Conservation (phyloP, 768 basidiomycete genomes). For the Gloeopeniophorella convolvens region DNA sequence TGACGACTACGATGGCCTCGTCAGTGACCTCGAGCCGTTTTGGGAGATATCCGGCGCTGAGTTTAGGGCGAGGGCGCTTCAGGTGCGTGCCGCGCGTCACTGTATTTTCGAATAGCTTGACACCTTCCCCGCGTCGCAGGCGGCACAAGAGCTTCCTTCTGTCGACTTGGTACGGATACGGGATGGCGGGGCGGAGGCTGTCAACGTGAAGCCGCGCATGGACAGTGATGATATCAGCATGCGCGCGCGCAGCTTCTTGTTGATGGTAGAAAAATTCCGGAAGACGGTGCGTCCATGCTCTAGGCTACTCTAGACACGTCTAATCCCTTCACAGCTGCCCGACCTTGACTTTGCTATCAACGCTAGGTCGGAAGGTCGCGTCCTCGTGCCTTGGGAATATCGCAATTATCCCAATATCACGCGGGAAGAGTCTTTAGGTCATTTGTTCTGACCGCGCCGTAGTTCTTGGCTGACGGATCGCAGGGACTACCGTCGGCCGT, state of each 20-base stretch:
- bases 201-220: conserved; percentile 51
- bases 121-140: neutral
- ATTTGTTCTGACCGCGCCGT: conserved; percentile 7
- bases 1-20: conserved; percentile 86
- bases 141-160: conserved; percentile 75
- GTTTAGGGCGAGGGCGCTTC: conserved; percentile 51
- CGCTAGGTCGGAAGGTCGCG: conserved; percentile 86
- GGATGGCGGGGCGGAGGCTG: conserved; percentile 51
- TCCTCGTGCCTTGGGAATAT: conserved; percentile 91
- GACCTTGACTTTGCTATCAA: conserved; percentile 96
- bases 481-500: conserved; percentile 41
- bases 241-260: conserved; percentile 68
- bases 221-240: conserved; percentile 66
- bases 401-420: conserved; percentile 68
- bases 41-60: conserved; percentile 70
- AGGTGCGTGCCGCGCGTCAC: conserved; percentile 36
- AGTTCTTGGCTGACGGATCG: neutral
- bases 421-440: conserved; percentile 30
- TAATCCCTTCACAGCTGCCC: conserved; percentile 52
- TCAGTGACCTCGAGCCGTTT: conserved; percentile 79
- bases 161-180: conserved; percentile 82
- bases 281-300: conserved; percentile 39
- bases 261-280: conserved; percentile 69
- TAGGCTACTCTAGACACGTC: neutral
- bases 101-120: conserved; percentile 6